phyloP scores from a whole-genome alignment of 768 basidiomycete genomes.

The Amanita brunnescens region DNA sequence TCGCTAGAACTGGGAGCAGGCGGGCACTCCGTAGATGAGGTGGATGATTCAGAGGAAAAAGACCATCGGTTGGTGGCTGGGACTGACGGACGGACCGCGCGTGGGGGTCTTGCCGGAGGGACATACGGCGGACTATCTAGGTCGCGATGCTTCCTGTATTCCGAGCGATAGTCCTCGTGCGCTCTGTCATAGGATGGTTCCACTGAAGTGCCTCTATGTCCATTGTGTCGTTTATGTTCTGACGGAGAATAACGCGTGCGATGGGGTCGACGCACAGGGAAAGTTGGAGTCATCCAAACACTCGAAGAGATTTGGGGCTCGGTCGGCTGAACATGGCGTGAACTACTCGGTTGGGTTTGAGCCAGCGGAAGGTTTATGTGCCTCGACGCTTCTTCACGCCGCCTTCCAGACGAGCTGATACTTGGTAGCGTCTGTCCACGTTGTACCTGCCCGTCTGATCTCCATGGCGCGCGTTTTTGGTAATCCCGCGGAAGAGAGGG shows the following conservation, averaged over 20 bases:
- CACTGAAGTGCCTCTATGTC: background rate
- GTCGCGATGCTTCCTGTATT: background rate
- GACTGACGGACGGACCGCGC: background rate
- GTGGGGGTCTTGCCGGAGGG: background rate
- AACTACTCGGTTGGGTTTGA: background rate
- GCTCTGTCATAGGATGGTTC: background rate
- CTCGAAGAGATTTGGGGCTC: background rate
- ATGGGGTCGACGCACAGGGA: background rate
- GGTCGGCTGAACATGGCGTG: background rate
- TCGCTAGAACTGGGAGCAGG: background rate
- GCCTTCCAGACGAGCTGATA: background rate
- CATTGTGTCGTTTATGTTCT: background rate
- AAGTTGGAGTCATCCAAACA: background rate
- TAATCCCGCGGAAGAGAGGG: background rate
- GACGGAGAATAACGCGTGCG: background rate
- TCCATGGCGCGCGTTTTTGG: background rate
- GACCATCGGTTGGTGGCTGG: background rate
- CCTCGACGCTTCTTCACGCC: background rate
- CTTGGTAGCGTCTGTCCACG: background rate
- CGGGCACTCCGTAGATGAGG: background rate
- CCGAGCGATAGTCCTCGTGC: background rate
- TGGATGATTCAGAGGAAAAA: slow-evolving; percentile 3
- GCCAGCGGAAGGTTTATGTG: no score
- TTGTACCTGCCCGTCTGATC: background rate
- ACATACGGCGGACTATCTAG: background rate